phyloP scores from a whole-genome alignment of 2,329 filamentous ascomycete species.

The Pseudogymnoascus sp. region DNA sequence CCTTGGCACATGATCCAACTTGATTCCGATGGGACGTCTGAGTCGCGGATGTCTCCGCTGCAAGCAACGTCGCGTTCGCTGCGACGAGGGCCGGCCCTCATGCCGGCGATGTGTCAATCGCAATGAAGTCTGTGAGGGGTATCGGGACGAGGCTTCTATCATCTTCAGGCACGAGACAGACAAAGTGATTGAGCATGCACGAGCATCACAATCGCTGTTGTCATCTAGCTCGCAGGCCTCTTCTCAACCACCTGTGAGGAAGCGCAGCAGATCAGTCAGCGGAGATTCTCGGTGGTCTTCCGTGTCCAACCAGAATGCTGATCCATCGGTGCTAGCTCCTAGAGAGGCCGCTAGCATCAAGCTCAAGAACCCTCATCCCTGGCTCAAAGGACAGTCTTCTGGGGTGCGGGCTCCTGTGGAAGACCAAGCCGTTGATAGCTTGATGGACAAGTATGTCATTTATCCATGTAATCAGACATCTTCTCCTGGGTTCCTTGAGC shows the following conservation, averaged over 20 bases:
- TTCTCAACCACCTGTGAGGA: slow-evolving; percentile 12
- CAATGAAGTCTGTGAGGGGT: slow-evolving; percentile 33
- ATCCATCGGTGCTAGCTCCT: not conserved
- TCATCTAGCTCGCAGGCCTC: slow-evolving; percentile 11
- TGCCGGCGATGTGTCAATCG: slow-evolving; percentile 34
- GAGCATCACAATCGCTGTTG: not conserved
- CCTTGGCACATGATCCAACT: not conserved
- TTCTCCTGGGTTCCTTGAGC: slow-evolving; percentile 34
- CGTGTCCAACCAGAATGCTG: not conserved
- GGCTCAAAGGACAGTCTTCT: slow-evolving; percentile 20
- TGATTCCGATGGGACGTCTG: not conserved
- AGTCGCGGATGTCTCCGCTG: slow-evolving; percentile 31
- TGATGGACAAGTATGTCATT: slow-evolving; percentile 35
- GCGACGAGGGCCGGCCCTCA: slow-evolving; percentile 30
- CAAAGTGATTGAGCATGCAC: slow-evolving; percentile 18
- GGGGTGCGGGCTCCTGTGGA: slow-evolving; percentile 17
- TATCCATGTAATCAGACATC: slow-evolving; percentile 32
- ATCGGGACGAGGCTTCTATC: slow-evolving; percentile 32
- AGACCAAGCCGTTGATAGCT: slow-evolving; percentile 27
- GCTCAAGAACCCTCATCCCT: slow-evolving; percentile 17
- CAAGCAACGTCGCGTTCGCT: slow-evolving; percentile 23
- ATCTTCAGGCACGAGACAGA: slow-evolving; percentile 33
- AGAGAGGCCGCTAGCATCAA: slow-evolving; percentile 4
- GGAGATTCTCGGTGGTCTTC: slow-evolving; percentile 7
- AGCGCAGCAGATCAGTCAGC: slow-evolving; percentile 3